phyloP scores from a whole-genome alignment of 2,329 filamentous ascomycete species.

The Metarhizium guizhouense region DNA sequence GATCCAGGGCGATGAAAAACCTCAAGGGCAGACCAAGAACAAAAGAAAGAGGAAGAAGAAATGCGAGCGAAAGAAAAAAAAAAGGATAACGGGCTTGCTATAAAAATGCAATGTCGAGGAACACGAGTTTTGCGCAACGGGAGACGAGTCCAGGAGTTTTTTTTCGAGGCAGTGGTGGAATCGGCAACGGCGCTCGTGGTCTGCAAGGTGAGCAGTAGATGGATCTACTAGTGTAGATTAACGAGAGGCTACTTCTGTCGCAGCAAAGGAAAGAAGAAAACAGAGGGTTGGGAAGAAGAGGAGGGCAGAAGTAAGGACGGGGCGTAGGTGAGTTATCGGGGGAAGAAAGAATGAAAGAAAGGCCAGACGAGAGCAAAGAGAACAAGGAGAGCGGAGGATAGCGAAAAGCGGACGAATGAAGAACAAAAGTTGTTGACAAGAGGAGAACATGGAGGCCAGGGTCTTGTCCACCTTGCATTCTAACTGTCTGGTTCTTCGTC shows the following conservation, averaged over 20 bases:
- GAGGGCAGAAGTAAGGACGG: neutral
- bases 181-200: neutral
- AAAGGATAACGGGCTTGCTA: neutral
- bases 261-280: neutral
- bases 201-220: neutral
- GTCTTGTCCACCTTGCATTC: neutral
- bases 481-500: neutral
- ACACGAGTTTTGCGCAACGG: neutral
- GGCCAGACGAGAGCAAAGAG: neutral
- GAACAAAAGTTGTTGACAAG: neutral
- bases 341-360: neutral
- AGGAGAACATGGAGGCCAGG: neutral
- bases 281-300: neutral
- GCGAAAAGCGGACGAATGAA: neutral
- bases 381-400: neutral
- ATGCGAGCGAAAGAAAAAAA: neutral
- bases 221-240: neutral
- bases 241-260: conserved; percentile 6
- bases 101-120: neutral
- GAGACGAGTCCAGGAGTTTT: neutral
- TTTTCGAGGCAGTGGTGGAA: neutral
- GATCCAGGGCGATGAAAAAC: neutral
- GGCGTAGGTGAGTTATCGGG: neutral
- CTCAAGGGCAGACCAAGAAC: too few relatives aligned
- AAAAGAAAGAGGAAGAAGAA: neutral